Base-by-base conservation (phyloP, 1,284 basidiomycete genomes). In the Pseudomicrostroma phylloplanum region DNA sequence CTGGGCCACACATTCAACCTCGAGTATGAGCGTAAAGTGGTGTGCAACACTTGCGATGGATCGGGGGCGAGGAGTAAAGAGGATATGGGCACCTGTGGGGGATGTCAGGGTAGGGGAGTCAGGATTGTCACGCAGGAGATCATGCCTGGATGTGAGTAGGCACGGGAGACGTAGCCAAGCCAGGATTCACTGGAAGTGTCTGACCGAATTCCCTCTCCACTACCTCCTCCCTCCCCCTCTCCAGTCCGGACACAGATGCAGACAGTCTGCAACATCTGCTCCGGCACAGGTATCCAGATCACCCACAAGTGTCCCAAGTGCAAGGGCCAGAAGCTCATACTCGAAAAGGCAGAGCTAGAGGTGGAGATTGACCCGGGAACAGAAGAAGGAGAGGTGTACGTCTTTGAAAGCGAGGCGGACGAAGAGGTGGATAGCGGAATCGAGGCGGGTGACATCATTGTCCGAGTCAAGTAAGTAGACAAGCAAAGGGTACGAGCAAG, bases 81-180 rank as follows among this genome's bases (percentile, higher is more conserved):
- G 19, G 71, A 79, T 51, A 76, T 79, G 49, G 74, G 76, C 55
- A 67, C 67, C 2, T 79, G 77, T 62, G 64, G 69, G 2, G 46
- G 65, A 4, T 79, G 77, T 61, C 59, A 67, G 11, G 77, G 77
- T 2, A 59, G 67, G 11, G 77, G 77, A 13, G 61, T 77, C 15
- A 65, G 74, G 36, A 66, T 79, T 49, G 65, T 78, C 13, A 65
- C 71, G 19, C 77, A 79, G 65, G 74, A 79, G 58, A 76, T 79
- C 67, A 78, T 78, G 77, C 77, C 77, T 6, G 77, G 77, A 19
- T 79, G 60, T 67, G 63, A 63, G 57, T 57, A 1, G 43, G 6
- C 17, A 39, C 1, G 55, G 55, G 21, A 56, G 55, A 40, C 19
- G 13, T n/a, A 17, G 9, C 1, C 6, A 39, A 8, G n/a, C 26